Evolutionary conservation across 768 basidiomycete genomes (phyloP), one percentile per base, ranked within the genome.

Genomic region (Agrocybe praecox): DNA sequence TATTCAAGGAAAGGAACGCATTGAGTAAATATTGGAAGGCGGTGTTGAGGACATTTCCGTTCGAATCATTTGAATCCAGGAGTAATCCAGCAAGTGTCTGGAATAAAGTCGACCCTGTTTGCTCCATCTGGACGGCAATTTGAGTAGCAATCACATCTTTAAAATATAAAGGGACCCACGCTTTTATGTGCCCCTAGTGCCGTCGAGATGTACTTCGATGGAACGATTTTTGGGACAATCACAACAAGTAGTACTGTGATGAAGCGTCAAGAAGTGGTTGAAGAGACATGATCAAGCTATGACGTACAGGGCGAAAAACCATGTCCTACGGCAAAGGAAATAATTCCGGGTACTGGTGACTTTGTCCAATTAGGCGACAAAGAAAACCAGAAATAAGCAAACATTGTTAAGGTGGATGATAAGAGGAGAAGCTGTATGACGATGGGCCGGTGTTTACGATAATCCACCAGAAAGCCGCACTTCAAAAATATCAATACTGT

Each of bases 171-270:
- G 6, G n/a, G 3, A 72, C 86, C 59, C 72, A 90, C 90, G 66
- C 86, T 85, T 68, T 92, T 92, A 66, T 92, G 89, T 7, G 86
- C 84, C 1, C 89, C 90, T 0, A 92, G 76, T 5, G 88, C 89
- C 1, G 91, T 92, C 1, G 88, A 87, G 45, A 92, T 84, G 67
- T 88, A 92, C 67, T 87, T 88, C 18, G 80, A 61, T 7, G 84
- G 80, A 0, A 92, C 88, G 24, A 92, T 81, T 50, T 79, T 81
- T 0, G 90, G 89, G 0, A 92, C 90, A 32, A 92, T 76, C 15
- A 92, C 77, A 8, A 89, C 90, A 11, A 92, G 76, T 10, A 92
- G 72, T 24, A 92, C 90, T 90, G 60, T 34, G 26, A 15, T 4
- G 7, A 3, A 17, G 44, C n/a, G n/a, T n/a, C n/a, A 36, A 40